phyloP scores from a whole-genome alignment of 148 eudicot genomes.

The Camellia lanceoleosa region DNA sequence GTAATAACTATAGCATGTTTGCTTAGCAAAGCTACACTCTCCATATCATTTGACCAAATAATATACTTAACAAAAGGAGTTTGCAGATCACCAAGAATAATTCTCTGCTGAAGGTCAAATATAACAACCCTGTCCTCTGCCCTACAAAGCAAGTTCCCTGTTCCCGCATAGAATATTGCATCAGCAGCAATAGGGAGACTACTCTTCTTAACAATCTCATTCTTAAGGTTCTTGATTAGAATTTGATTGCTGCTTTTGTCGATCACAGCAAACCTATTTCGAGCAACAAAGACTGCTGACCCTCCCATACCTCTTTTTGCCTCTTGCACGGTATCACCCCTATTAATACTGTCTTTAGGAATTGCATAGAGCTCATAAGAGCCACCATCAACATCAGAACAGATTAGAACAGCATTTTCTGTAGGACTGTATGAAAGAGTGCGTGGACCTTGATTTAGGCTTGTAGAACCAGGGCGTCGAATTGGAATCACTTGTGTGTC shows the following conservation, averaged over 20 bases:
- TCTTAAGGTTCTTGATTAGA: conserved; percentile 67
- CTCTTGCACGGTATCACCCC: conserved; percentile 67
- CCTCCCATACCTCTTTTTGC: conserved; percentile 75
- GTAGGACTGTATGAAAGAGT: conserved; percentile 85
- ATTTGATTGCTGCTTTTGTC: conserved; percentile 71
- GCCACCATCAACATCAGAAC: conserved; percentile 82
- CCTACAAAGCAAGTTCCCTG: conserved; percentile 72
- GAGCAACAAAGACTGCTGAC: conserved; percentile 78
- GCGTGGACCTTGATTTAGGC: conserved; percentile 75
- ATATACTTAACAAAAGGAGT: conserved; percentile 75
- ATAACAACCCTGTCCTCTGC: conserved; percentile 76
- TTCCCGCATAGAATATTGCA: conserved; percentile 83
- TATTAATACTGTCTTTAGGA: conserved; percentile 62
- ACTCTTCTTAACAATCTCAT: conserved; percentile 73
- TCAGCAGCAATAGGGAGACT: conserved; percentile 65
- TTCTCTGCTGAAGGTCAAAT: conserved; percentile 82
- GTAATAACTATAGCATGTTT: conserved; percentile 77
- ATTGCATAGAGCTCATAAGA: conserved; percentile 74
- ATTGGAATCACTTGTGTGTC: conserved; percentile 77
- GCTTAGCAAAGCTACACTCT: conserved; percentile 80
- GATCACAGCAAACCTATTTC: conserved; percentile 87
- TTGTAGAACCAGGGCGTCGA: conserved; percentile 72
- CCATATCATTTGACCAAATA: conserved; percentile 90
- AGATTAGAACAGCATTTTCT: conserved; percentile 69
- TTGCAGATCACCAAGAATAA: conserved; percentile 73